Percentiles rank a stretch among this genome's conserved stretches.
Evolutionary conservation across 2,329 filamentous ascomycete genomes (phyloP).

Genomic region (Colletotrichum orbiculare): DNA sequence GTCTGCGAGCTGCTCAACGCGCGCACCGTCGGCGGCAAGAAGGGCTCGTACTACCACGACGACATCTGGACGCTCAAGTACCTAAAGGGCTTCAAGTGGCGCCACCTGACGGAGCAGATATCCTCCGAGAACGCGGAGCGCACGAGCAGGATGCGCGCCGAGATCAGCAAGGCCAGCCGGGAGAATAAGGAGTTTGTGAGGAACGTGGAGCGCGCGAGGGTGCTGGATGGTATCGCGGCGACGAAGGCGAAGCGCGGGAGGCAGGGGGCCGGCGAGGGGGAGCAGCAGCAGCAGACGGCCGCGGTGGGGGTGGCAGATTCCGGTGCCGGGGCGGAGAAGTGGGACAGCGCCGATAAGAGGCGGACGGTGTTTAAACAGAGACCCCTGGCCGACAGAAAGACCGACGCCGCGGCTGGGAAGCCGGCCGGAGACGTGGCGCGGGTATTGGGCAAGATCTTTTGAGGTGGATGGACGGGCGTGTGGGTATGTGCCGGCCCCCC

Average conservation of each 20-base stretch:
- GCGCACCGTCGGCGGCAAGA: slow-evolving; percentile 83
- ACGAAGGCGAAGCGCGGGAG: slow-evolving; percentile 62
- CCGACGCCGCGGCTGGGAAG: slow-evolving; percentile 56
- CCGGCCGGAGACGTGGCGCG: slow-evolving; percentile 68
- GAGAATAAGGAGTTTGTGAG: slow-evolving; percentile 86
- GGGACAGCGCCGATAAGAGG: slow-evolving; percentile 43
- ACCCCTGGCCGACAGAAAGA: slow-evolving; percentile 63
- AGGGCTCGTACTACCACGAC: slow-evolving; percentile 84
- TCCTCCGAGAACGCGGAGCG: slow-evolving; percentile 84
- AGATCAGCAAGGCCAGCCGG: slow-evolving; percentile 78
- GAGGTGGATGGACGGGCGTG: slow-evolving; percentile 9
- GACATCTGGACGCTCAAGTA: slow-evolving; percentile 90
- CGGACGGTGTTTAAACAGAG: slow-evolving; percentile 75
- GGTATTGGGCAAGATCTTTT: slow-evolving; percentile 75
- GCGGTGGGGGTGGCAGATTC: slow-evolving; percentile 30
- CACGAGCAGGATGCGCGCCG: slow-evolving; percentile 78
- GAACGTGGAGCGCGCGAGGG: slow-evolving; percentile 84
- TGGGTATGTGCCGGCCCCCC: not conserved
- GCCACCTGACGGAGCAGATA: slow-evolving; percentile 79
- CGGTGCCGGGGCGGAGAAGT: slow-evolving; percentile 39
- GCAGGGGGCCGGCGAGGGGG: slow-evolving; percentile 45
- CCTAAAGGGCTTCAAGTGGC: slow-evolving; percentile 86
- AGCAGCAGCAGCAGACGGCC: slow-evolving; percentile 38
- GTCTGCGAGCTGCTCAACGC: slow-evolving; percentile 82
- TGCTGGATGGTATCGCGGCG: slow-evolving; percentile 77